These are phyloP conservation scores for Stentor coeruleus DNA, from an alignment of 73 alveolate species.

Conservation along the genomic window DNA sequence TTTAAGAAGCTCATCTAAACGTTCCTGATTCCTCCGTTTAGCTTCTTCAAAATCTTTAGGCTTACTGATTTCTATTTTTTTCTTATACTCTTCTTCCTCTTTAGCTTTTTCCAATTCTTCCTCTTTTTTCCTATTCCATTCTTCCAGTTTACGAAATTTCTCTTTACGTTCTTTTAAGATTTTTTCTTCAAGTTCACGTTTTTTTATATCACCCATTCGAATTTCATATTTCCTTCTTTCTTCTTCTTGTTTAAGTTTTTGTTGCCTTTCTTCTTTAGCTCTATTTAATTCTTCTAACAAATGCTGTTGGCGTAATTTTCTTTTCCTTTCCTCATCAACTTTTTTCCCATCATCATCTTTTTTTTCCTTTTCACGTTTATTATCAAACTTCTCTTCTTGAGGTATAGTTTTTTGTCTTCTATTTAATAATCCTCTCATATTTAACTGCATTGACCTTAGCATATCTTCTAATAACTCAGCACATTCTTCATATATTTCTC, in stretches of 20 bases:
- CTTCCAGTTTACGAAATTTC: not conserved
- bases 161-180: not conserved
- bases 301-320: not conserved
- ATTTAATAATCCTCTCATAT: not conserved
- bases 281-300: not conserved
- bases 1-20: not conserved
- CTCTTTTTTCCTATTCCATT: not conserved
- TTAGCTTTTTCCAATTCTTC: not conserved
- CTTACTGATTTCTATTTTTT: not conserved
- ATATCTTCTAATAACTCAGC: not conserved
- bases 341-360: not conserved
- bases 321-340: not conserved
- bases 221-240: not conserved
- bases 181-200: not conserved
- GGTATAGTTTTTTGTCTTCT: not conserved
- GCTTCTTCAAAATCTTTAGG: constrained; percentile 20
- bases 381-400: not conserved
- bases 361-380: not conserved
- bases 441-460: not conserved
- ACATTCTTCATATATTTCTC: not conserved
- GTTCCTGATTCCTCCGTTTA: constrained; percentile 4
- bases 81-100: not conserved
- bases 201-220: not conserved
- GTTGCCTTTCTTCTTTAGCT: not conserved
- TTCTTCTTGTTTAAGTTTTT: not conserved